Base-by-base conservation (phyloP, 179 eudicot species). In the Pouteria campechiana region DNA sequence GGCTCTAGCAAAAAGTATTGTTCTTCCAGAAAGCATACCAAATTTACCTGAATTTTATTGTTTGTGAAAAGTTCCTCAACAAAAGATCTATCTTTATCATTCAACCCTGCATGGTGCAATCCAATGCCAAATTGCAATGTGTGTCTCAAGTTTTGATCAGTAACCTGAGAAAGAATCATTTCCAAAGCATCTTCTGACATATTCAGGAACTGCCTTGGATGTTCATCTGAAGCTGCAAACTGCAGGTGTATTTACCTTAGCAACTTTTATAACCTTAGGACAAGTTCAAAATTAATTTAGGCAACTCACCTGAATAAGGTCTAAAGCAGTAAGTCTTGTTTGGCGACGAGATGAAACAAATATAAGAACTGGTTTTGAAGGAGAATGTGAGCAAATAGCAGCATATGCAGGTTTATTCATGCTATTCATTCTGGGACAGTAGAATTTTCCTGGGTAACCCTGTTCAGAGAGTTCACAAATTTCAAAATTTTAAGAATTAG, bases 371-470 rank as follows among this genome's bases (percentile, higher is more conserved):
- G 98, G 98, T 58, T 90, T 90, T 61, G 96, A 73, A 33, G 98
- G 98, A 37, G 98, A 86, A 74, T 90, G 98, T 22, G 88, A 69
- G 42, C 85, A 70, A 69, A 90, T 86, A 53, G 98, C 96, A 49
- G 98, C 98, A 77, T 86, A 90, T 3, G 98, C 65, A 57, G 98
- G 98, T 49, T 90, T 90, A 29, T 90, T 90, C 98, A 90, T 90
- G 78, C 98, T 90, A 64, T 82, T 82, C 98, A 90, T 90, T 58
- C 98, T 84, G 21, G 96, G 98, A 60, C 96, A 90, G 63, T 90
- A 90, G 59, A 52, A 90, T 71, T 90, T 90, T 64, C 98, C 98
- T 44, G 98, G 98, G 52, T 90, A 90, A 67, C 98, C 98, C 98
- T 90, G 66, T 29, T 15, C 12, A 65, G 39, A 23, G 14, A 22